These are phyloP conservation scores for Amaranthus hypochondriacus DNA, from an alignment of 148 eudicot genomes.

Conservation along the genomic window DNA sequence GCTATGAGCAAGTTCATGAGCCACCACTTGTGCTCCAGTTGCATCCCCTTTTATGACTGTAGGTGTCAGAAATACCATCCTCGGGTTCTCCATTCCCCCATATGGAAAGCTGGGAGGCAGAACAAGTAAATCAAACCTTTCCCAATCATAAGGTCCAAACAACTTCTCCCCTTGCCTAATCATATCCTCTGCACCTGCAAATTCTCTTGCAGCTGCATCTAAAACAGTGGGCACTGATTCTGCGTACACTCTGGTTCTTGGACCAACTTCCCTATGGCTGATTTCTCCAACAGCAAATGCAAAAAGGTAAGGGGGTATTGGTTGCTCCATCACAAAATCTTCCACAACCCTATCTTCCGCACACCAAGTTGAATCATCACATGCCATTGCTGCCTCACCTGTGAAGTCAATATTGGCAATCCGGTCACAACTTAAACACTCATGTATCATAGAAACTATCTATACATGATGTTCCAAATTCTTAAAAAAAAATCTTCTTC, in stretches of 20 bases:
- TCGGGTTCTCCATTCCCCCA: slow-evolving; percentile 99
- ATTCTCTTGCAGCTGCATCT: slow-evolving; percentile 82
- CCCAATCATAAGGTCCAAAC: slow-evolving; percentile 95
- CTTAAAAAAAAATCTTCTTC: too few relatives aligned
- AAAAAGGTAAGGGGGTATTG: slow-evolving; percentile 84
- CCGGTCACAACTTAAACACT: not conserved
- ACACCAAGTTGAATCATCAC: slow-evolving; percentile 78
- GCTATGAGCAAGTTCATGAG: slow-evolving; percentile 98
- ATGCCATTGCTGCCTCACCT: slow-evolving; percentile 60
- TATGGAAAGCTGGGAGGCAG: slow-evolving; percentile 96
- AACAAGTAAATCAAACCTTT: slow-evolving; percentile 92
- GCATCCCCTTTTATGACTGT: slow-evolving; percentile 95
- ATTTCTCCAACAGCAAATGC: slow-evolving; percentile 98
- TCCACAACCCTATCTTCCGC: slow-evolving; percentile 81
- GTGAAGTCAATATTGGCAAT: slow-evolving; percentile 6
- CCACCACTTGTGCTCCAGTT: slow-evolving; percentile 94
- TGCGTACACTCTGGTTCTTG: slow-evolving; percentile 82
- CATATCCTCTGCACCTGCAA: slow-evolving; percentile 90
- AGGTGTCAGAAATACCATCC: slow-evolving; percentile 95
- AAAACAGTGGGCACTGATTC: slow-evolving; percentile 59
- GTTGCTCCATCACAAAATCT: slow-evolving; percentile 96
- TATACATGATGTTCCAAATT: not conserved
- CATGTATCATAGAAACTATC: not conserved
- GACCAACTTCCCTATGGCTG: slow-evolving; percentile 78
- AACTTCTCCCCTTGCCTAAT: slow-evolving; percentile 84